Evolutionary conservation across 2,329 filamentous ascomycete species (phyloP).

Genomic region (Sclerotinia trifoliorum): DNA sequence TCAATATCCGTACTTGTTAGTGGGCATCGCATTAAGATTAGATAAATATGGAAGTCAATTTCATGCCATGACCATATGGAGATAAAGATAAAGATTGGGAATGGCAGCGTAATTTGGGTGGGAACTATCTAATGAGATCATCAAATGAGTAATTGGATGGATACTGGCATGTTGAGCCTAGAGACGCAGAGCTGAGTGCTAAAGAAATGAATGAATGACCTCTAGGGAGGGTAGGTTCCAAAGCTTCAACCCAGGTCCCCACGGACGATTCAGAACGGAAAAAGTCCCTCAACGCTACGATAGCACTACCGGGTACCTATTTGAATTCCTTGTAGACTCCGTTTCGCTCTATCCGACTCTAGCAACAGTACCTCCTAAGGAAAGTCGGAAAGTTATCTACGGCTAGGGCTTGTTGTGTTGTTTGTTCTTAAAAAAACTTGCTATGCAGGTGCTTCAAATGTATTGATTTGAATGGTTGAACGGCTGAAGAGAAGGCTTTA

Average conservation of each 20-base stretch:
- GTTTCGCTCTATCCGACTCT: background rate
- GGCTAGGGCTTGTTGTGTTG: background rate
- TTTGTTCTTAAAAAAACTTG: constrained; percentile 8
- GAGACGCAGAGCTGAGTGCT: background rate
- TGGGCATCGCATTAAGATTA: background rate
- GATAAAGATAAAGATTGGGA: background rate
- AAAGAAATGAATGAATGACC: background rate
- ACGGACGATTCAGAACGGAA: background rate
- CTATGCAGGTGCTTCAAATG: background rate
- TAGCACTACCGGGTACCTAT: background rate
- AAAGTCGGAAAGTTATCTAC: background rate
- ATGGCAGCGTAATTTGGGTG: background rate
- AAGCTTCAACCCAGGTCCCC: background rate
- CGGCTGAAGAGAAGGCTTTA: too few relatives aligned
- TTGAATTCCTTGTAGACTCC: background rate
- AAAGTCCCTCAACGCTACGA: background rate
- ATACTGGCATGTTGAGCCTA: background rate
- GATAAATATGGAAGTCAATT: constrained; percentile 15
- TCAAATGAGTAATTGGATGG: background rate
- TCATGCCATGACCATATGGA: background rate
- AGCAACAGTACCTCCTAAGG: background rate
- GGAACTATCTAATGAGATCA: constrained; percentile 2
- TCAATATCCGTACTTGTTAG: background rate
- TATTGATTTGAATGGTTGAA: constrained; percentile 8
- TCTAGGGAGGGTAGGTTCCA: background rate